Conservation (phyloP, 768 basidiomycete genomes). For the Boletus sensibilis region DNA sequence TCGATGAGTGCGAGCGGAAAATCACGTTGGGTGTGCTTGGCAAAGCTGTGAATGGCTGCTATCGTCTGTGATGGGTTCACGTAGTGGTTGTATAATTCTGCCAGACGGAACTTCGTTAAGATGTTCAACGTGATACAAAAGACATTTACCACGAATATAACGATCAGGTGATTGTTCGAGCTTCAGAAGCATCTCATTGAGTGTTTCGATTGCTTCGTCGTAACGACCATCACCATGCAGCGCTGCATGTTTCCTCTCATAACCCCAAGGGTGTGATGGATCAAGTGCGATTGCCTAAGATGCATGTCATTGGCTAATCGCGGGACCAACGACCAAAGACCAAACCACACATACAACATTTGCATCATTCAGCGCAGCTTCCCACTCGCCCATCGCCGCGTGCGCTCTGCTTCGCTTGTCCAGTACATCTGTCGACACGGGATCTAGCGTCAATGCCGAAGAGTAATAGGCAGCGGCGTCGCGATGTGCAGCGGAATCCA, state of each 20-base stretch:
- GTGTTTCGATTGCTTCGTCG: slow-evolving; percentile 17
- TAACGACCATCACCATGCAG: slow-evolving; percentile 15
- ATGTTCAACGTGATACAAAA: not conserved
- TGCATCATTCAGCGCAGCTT: slow-evolving; percentile 9
- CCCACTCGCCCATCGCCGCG: not conserved
- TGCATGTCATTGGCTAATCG: not conserved
- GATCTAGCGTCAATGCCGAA: slow-evolving; percentile 6
- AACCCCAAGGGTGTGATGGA: slow-evolving; percentile 3
- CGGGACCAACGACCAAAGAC: not conserved
- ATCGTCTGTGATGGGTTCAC: slow-evolving; percentile 6
- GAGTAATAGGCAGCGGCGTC: slow-evolving; percentile 13
- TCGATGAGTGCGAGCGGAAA: slow-evolving; percentile 18
- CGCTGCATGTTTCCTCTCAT: slow-evolving; percentile 13
- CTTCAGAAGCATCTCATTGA: slow-evolving; percentile 3
- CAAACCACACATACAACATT: slow-evolving; percentile 4
- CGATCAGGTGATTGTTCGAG: slow-evolving; percentile 2
- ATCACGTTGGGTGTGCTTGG: slow-evolving; percentile 1
- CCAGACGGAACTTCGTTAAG: not conserved
- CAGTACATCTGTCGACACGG: not conserved
- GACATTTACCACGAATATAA: slow-evolving; percentile 3
- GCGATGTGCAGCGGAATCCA: not conserved
- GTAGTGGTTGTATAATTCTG: slow-evolving; percentile 3
- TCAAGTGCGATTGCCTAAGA: slow-evolving; percentile 14
- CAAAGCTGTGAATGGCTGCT: not conserved
- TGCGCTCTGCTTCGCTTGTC: slow-evolving; percentile 13